Evolutionary conservation across 768 basidiomycete genomes (phyloP), one percentile per base, ranked within the genome.

Genomic region (Collybia sordida): DNA sequence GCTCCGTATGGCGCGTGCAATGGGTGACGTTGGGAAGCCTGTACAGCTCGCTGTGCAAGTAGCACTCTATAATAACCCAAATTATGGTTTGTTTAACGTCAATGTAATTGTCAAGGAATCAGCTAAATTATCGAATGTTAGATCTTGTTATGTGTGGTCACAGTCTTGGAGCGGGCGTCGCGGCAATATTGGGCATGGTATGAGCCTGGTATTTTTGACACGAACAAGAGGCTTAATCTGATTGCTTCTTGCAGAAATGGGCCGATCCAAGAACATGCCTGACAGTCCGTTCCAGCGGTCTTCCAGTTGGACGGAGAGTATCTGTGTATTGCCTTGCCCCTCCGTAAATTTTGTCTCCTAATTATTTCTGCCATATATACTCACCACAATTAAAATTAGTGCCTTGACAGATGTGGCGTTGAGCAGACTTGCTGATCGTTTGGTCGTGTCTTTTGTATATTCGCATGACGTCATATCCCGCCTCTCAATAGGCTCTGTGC

Each of bases 81-180:
- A 79, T 42, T 93, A 88, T 62, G 86, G 88, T 89, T 51, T 51
- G 83, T 72, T 7, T 25, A 11, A 15, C 24, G 9, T 12, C 23
- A 6, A 21, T 23, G 14, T 19, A 21, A 12, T 55, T 55, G 17
- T 44, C 40, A 23, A 19, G 22, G n/a, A 21, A 25, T 39, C 5
- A 8, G 6, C 7, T 18, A 27, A 8, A 17, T 1, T 23, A 23
- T 42, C 18, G 38, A 6, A 8, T 42, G 23, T 6, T 56, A 86
- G 85, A 88, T 50, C 71, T 93, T 21, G 80, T 91, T 11, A 68
- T 93, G 35, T 88, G 86, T 56, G 91, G 91, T 23, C 91, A 93
- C 61, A 89, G 87, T 64, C 78, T 93, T 2, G 91, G 91, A 15
- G 89, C 90, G 19, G 91, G 89, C 1, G 88, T 93, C 2, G 89